Conservation (phyloP, 192 early-diverging fungal species). For the Linnemannia elongata region DNA sequence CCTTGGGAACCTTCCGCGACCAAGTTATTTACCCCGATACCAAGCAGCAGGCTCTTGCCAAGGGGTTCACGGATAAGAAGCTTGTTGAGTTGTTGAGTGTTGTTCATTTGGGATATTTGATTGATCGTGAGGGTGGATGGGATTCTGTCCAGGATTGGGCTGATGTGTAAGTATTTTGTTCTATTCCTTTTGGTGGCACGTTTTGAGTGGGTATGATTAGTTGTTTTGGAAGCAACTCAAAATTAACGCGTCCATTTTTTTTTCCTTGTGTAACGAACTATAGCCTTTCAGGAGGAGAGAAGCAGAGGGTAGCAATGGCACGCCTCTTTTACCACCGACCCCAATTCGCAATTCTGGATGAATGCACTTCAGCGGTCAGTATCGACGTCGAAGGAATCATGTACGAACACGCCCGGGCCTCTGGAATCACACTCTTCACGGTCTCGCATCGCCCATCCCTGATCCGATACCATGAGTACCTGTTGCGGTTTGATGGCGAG, state of each 20-base stretch:
- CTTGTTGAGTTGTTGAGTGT: conserved; percentile 74
- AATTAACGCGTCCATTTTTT: neutral
- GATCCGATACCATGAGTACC: conserved; percentile 69
- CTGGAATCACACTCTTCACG: conserved; percentile 74
- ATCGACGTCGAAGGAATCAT: conserved; percentile 86
- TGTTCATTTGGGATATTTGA: conserved; percentile 78
- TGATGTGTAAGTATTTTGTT: conserved; percentile 66
- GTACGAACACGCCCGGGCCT: conserved; percentile 69
- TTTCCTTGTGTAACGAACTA: neutral
- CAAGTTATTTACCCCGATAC: conserved; percentile 91
- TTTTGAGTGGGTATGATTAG: neutral
- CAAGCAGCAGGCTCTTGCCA: conserved; percentile 67
- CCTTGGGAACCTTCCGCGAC: conserved; percentile 84
- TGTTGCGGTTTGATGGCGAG: conserved; percentile 74
- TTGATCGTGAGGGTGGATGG: conserved; percentile 80
- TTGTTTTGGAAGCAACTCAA: neutral
- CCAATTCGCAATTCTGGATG: conserved; percentile 82
- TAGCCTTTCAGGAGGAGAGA: conserved; percentile 84
- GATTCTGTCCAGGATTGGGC: conserved; percentile 83
- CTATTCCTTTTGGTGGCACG: neutral
- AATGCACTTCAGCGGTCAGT: conserved; percentile 85
- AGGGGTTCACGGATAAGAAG: conserved; percentile 75
- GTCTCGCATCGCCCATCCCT: conserved; percentile 69
- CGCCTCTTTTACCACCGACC: conserved; percentile 88
- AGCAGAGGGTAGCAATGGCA: conserved; percentile 86